Conservation (phyloP, 148 eudicot genomes). For the Cornus suecica region DNA sequence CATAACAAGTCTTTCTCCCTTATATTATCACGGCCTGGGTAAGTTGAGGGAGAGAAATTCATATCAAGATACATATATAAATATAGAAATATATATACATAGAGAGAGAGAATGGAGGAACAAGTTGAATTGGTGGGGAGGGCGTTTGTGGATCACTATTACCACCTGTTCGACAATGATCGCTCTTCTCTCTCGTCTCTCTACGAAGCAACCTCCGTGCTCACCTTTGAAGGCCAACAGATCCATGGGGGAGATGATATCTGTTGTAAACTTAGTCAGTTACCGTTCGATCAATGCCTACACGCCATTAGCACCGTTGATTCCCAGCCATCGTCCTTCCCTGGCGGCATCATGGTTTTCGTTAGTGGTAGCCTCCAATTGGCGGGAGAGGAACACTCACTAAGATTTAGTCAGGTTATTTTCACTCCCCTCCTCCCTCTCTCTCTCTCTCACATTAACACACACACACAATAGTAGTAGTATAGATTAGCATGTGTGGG, state of each 20-base stretch:
- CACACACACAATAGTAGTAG: too few species aligned
- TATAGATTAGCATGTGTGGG: background rate
- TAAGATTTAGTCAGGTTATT: slow-evolving; percentile 80
- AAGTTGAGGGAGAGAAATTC: background rate
- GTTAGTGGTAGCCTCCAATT: slow-evolving; percentile 74
- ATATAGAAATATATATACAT: too few species aligned
- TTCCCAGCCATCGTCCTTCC: slow-evolving; percentile 55
- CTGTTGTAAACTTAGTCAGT: slow-evolving; percentile 39
- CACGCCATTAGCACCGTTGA: slow-evolving; percentile 79
- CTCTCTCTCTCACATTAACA: background rate
- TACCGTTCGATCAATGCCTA: slow-evolving; percentile 72
- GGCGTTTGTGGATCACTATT: slow-evolving; percentile 77
- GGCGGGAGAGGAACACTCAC: slow-evolving; percentile 67
- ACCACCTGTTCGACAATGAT: slow-evolving; percentile 60
- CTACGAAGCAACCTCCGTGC: slow-evolving; percentile 64
- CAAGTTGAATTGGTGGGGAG: slow-evolving; percentile 57
- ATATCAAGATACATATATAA: background rate
- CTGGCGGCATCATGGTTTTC: slow-evolving; percentile 67
- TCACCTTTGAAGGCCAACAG: slow-evolving; percentile 69
- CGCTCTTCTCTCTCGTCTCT: slow-evolving; percentile 46
- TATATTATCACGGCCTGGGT: background rate
- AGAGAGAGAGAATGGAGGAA: slow-evolving; percentile 43
- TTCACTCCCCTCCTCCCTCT: background rate
- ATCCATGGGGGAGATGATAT: slow-evolving; percentile 55
- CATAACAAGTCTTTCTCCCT: background rate